Evolutionary conservation across 139 green algal species (phyloP), one percentile per base, ranked within the genome.

Genomic region (Chlamydomonas sp.): DNA sequence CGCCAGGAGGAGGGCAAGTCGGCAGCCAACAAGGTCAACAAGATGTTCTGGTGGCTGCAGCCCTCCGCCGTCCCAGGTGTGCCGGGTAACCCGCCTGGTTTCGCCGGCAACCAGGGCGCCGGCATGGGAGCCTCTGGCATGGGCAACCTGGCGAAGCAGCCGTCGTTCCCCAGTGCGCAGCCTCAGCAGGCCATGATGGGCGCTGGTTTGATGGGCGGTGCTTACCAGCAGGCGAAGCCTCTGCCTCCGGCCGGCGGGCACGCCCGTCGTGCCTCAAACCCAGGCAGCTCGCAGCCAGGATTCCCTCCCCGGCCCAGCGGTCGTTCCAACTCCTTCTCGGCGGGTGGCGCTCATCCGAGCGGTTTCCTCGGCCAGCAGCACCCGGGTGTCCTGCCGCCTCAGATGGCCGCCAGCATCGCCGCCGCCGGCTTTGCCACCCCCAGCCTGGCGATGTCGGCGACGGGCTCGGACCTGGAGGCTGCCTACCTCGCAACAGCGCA

Each of bases 21-120:
- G 12, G 83, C 89, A 31, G 88, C 91, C 12, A 90, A 93, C 81
- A 91, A 91, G 69, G 67, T 91, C n/a, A 91, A 91, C 83, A 91
- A 91, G 71, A 91, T 91, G 82, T 86, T 91, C 71, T 91, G 88
- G 88, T 90, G 80, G 80, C 80, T 90, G 59, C 86, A 90, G 79
- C 86, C 86, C 3, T 85, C 86, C 0, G 86, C 79, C 4, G 63
- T 86, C 64, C 86, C 86, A 2, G 79, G 72, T 15, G 63, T 80
- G 82, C 67, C 82, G 3, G 17, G 49, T 10, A 61, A 15, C 9
- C 8, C 81, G 0, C 2, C 18, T 15, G 68, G 67, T 4, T 79
- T 72, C 14, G 80, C 57, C 12, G 6, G 49, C 17, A 15, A 59
- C 5, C 69, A 68, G 62, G 69, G 59, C 58, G 59, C 72, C 49